Conservation (phyloP, 441 rosid genomes). For the Breynia disticha region DNA sequence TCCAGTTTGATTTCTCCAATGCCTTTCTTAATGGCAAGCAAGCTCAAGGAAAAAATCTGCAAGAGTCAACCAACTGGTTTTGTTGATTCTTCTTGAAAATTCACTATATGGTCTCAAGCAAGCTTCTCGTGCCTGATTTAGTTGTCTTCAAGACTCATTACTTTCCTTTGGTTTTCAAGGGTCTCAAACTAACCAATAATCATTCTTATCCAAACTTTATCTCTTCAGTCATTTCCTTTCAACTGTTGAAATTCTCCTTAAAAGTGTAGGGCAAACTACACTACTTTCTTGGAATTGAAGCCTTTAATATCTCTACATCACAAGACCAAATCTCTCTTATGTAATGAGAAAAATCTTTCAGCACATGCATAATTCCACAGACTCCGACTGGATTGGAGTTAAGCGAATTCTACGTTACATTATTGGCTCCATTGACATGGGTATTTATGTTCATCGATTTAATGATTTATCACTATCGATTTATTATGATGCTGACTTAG, state of each 20-base stretch:
- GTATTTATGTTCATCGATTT: neutral
- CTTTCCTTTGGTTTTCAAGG: neutral
- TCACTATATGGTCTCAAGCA: neutral
- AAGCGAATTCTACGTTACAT: no score
- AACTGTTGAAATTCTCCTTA: neutral
- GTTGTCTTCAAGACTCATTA: neutral
- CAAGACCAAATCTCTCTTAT: no score
- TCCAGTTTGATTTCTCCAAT: neutral
- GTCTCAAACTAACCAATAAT: neutral
- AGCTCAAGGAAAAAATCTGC: neutral
- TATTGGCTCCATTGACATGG: no score
- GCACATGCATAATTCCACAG: no score
- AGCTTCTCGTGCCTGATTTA: neutral
- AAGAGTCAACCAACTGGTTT: neutral
- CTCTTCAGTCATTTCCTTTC: neutral
- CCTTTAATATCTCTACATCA: no score
- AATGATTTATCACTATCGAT: neutral
- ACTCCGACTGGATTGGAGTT: no score
- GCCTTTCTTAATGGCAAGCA: neutral
- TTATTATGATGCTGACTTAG: neutral
- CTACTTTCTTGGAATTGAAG: no score
- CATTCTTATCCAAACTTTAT: neutral
- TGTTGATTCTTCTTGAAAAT: neutral
- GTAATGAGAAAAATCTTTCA: no score
- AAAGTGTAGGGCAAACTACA: neutral